These are phyloP conservation scores for Sporothrix phasma DNA, from an alignment of 2,329 filamentous ascomycete species.

Conservation along the genomic window DNA sequence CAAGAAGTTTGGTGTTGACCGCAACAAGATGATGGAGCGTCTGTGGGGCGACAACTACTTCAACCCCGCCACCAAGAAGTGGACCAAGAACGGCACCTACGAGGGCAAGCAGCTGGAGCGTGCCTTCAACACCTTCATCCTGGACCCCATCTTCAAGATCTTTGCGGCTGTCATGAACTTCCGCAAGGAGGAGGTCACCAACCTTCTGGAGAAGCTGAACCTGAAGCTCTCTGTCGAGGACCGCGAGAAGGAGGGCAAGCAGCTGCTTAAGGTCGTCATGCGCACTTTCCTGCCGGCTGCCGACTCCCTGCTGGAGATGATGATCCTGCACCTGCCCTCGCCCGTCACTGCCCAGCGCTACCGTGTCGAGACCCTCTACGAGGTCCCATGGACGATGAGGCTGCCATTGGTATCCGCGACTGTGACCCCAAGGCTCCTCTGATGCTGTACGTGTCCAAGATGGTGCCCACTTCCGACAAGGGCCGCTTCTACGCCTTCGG, in stretches of 20 bases:
- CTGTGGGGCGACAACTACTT: constrained; percentile 99
- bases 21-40: constrained; percentile 99
- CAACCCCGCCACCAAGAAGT: constrained; percentile 99
- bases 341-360: constrained; percentile 93
- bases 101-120: constrained; percentile 89
- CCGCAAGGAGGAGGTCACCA: constrained; percentile 85
- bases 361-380: constrained; percentile 97
- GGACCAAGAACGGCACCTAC: constrained; percentile 76
- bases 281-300: constrained; percentile 97
- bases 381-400: constrained; percentile 88
- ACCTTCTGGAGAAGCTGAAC: constrained; percentile 81
- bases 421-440: constrained; percentile 96
- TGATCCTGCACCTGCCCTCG: constrained; percentile 98
- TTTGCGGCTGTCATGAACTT: constrained; percentile 95
- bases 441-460: constrained; percentile 99
- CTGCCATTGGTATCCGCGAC: constrained; percentile 93
- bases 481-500: constrained; percentile 99
- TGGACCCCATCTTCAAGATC: constrained; percentile 99
- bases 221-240: constrained; percentile 85
- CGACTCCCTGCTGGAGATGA: constrained; percentile 98
- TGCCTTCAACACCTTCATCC: constrained; percentile 97
- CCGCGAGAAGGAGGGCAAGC: constrained; percentile 92
- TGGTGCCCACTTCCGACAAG: constrained; percentile 99
- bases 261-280: constrained; percentile 92
- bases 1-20: constrained; percentile 99